Evolutionary conservation across 1,284 basidiomycete species (phyloP), one percentile per base, ranked within the genome.

Genomic region (Porogramme epimiltina): DNA sequence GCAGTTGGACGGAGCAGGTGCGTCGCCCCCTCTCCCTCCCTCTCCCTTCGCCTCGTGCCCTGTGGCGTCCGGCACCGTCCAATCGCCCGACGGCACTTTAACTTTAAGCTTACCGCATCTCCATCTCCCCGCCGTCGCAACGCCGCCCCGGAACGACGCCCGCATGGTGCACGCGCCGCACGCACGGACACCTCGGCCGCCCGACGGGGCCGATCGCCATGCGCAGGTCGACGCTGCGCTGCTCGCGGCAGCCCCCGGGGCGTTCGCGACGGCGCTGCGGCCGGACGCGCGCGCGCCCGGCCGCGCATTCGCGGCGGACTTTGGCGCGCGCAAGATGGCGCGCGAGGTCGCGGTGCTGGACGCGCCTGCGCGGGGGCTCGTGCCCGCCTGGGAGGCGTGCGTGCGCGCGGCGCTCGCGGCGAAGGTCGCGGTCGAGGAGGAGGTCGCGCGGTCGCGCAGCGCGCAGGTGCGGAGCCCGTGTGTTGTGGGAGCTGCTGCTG

Each of bases 381-480:
- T 66, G 0, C 36, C 53, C 1, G 70, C 75, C 3, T 84, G 82
- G 81, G 73, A 79, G 53, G 59, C 46, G 1, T 79, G 79, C 49
- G 68, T 82, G 3, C 62, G 66, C 25, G 66, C 70, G 22, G 76
- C 75, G 3, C 57, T 77, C 20, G 58, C 64, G 16, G 74, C 74
- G 2, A 79, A 76, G 50, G 56, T 77, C 10, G 66, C 70, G 2
- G 66, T 83, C 1, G 78, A 81, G 53, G 81, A 84, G 46, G 82
- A 84, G 62, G 38, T 80, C 1, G 59, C 62, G 5, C 80, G 77
- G 60, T 73, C 73, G 11, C 62, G 61, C n/a, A 60, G 66, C 34
- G 73, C 72, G 3, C 68, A 79, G 65, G 81, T 84, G 53, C 47
- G 80, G 15, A 33, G 19, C 16, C 47, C 11, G 15, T 45, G 13